phyloP scores from a whole-genome alignment of 371 early-diverging fungal species.

The Apophysomyces ossiformis region DNA sequence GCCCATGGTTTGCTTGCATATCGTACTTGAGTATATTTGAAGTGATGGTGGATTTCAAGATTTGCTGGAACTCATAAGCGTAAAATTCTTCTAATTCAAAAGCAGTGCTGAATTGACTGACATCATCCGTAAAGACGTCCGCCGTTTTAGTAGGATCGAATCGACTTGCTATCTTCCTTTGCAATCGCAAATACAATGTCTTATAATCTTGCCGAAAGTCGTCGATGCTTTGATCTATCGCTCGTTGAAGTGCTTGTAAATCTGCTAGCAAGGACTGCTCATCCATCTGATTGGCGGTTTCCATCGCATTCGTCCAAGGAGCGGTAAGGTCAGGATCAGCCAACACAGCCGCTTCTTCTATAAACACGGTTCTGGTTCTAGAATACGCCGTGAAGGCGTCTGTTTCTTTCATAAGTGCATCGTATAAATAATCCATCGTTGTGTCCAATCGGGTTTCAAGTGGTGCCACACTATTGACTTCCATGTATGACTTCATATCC shows the following conservation, averaged over 20 bases:
- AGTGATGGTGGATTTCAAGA: background rate
- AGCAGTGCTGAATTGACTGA: conserved; percentile 23
- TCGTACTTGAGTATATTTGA: conserved; percentile 23
- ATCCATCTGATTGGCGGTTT: conserved; percentile 20
- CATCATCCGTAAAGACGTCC: conserved; percentile 11
- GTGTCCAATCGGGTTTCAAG: conserved; percentile 26
- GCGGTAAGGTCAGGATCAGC: conserved; percentile 33
- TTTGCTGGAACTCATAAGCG: conserved; percentile 26
- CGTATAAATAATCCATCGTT: conserved; percentile 44
- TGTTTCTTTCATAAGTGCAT: conserved; percentile 33
- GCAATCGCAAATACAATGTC: conserved; percentile 16
- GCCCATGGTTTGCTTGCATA: conserved; percentile 13
- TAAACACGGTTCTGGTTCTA: conserved; percentile 30
- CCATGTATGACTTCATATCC: conserved; percentile 24
- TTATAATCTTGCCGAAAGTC: conserved; percentile 19
- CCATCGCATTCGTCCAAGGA: conserved; percentile 30
- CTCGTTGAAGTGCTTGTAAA: conserved; percentile 21
- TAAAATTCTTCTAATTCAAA: conserved; percentile 44
- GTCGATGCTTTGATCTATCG: conserved; percentile 15
- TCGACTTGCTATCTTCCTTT: conserved; percentile 23
- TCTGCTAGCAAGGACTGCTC: conserved; percentile 26
- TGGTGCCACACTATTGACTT: conserved; percentile 24
- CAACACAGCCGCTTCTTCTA: conserved; percentile 27
- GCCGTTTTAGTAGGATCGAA: conserved; percentile 26
- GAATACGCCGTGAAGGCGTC: conserved; percentile 36